Evolutionary conservation across 306 rosid genomes (phyloP).

Genomic region (Castanea mollissima): DNA sequence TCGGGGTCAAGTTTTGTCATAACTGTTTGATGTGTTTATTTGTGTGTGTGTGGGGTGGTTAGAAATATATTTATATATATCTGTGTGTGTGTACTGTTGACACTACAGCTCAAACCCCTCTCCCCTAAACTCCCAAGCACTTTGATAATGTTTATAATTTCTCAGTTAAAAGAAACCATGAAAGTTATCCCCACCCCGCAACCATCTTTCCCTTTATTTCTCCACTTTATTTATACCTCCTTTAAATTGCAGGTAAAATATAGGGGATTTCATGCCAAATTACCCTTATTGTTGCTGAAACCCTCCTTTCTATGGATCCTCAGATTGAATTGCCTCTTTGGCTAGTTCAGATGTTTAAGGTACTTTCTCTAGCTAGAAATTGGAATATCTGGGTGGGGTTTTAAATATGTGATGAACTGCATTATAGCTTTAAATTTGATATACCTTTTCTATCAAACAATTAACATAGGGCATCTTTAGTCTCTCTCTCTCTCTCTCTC

Average conservation of each 20-base stretch:
- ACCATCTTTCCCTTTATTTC: background rate
- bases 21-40: background rate
- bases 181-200: background rate
- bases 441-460: background rate
- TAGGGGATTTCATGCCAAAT: conserved; percentile 67
- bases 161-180: background rate
- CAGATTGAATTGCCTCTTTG: conserved; percentile 90
- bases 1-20: background rate
- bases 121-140: too few species aligned
- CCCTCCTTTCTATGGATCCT: conserved; percentile 79
- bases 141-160: background rate
- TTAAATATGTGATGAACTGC: conserved; percentile 1
- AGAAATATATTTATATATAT: too few species aligned
- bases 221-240: conserved; percentile 2
- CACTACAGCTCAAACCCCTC: too few species aligned
- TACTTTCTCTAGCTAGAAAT: conserved; percentile 35
- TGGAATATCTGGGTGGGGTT: background rate
- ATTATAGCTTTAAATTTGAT: background rate
- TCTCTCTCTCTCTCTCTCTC: background rate
- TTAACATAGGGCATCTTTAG: background rate
- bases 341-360: conserved; percentile 92
- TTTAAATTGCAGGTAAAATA: conserved; percentile 66
- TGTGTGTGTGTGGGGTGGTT: too few species aligned
- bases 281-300: conserved; percentile 83
- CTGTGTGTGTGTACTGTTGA: too few species aligned